These are phyloP conservation scores for Wickerhamiella qilinensis DNA, from an alignment of 805 yeast species.

Conservation along the genomic window DNA sequence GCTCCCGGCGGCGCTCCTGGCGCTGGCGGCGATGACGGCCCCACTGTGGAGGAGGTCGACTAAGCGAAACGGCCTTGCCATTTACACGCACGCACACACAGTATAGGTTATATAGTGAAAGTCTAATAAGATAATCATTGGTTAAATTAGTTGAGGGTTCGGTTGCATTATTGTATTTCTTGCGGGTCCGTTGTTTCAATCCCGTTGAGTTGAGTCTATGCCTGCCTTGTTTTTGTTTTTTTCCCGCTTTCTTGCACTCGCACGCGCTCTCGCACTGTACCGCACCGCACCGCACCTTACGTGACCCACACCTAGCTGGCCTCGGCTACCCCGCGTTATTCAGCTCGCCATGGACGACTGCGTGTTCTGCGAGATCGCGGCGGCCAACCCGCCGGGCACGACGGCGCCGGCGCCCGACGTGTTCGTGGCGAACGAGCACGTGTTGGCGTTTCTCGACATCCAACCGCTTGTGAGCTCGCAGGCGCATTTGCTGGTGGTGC, in stretches of 20 bases:
- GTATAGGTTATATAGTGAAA: too few species aligned
- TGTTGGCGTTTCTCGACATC: slow-evolving; percentile 23
- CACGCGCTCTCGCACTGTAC: too few species aligned
- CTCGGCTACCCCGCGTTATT: neutral
- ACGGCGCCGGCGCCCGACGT: slow-evolving; percentile 11
- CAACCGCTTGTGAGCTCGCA: slow-evolving; percentile 23
- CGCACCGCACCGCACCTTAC: too few species aligned
- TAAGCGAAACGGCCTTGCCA: slow-evolving; percentile 19
- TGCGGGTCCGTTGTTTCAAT: too few species aligned
- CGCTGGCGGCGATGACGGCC: slow-evolving; percentile 35
- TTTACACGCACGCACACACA: neutral
- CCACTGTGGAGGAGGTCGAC: slow-evolving; percentile 73
- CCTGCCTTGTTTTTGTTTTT: too few species aligned
- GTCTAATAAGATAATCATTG: too few species aligned
- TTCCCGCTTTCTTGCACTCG: too few species aligned
- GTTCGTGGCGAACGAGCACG: slow-evolving; percentile 17
- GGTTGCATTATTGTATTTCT: too few species aligned
- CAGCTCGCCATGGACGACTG: slow-evolving; percentile 7
- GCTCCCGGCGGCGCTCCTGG: slow-evolving; percentile 49
- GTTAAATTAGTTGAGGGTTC: too few species aligned
- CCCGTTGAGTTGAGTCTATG: too few species aligned
- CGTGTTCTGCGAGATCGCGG: slow-evolving; percentile 18
- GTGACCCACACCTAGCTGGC: neutral
- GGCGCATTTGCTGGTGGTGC: slow-evolving; percentile 23
- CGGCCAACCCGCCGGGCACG: slow-evolving; percentile 1